Evolutionary conservation across 345 rosid species (phyloP), one percentile per base, ranked within the genome.

Genomic region (Arabis alpina): DNA sequence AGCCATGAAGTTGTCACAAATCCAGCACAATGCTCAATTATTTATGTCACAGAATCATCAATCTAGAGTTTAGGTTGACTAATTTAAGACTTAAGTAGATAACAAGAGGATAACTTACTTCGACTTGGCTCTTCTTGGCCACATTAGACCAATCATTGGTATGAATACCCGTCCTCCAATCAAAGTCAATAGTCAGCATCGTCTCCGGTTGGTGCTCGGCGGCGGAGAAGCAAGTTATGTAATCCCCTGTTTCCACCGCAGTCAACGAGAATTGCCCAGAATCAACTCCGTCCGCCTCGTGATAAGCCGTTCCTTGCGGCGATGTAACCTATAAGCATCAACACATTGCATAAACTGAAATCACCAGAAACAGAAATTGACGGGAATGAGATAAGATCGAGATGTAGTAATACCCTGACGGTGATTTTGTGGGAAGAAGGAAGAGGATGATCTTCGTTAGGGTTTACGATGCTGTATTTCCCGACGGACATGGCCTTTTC

Each of bases 111-210:
- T 5, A 81, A 36, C 96, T 84, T 79, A 93, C 98, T 65, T 88
- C 92, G 19, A 88, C 81, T 65, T 90, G 83, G 64, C 87, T 90
- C 78, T 87, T 88, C 96, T 93, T 93, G 54, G 97, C 98, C 44
- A 91, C 87, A 54, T 74, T 91, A 1, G 91, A 55, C 98, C 97
- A 93, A 49, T 93, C 96, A 74, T 81, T 93, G 55, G 92, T 83
- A 45, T 87, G 90, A 14, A 93, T 75, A 28, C 98, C 98, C 8
- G 87, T 78, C 72, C 76, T 91, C 98, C 97, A 93, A 44, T 91
- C 97, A 61, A 93, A 88, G 66, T 93, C 97, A 42, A 93, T 61
- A 16, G 78, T 77, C 73, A 87, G 6, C 28, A 72, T 82, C 4
- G 61, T 41, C 64, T 64, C 60, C 10, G 96, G 93, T 8, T 70